Conservation (phyloP, 441 rosid species). For the Rhodomyrtus psidioides region DNA sequence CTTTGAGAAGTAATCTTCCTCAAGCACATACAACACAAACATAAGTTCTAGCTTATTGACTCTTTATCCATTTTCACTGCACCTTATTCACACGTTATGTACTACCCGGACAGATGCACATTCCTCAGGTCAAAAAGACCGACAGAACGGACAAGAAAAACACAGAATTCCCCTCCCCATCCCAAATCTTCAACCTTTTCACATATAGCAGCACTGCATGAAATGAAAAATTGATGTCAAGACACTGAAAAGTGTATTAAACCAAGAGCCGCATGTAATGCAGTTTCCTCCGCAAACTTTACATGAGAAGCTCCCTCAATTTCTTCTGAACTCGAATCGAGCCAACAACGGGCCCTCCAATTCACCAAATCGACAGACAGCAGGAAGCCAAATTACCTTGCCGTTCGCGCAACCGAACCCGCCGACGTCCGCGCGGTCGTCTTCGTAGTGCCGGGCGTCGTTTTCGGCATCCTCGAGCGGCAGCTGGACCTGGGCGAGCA, state of each 20-base stretch:
- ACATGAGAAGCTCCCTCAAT: background rate
- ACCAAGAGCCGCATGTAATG: background rate
- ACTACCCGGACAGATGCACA: background rate
- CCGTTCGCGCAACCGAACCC: constrained; percentile 85
- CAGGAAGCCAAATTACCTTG: constrained; percentile 32
- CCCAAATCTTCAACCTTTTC: background rate
- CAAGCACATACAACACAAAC: background rate
- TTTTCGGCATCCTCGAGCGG: constrained; percentile 85
- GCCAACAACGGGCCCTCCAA: background rate
- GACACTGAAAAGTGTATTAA: background rate
- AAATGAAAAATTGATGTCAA: background rate
- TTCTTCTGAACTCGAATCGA: background rate
- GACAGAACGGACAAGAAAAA: background rate
- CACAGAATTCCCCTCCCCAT: background rate
- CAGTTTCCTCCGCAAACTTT: background rate
- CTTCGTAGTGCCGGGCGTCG: constrained; percentile 86
- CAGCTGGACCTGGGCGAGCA: constrained; percentile 94
- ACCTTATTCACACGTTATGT: background rate
- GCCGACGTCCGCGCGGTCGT: constrained; percentile 77
- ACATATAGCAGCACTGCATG: background rate
- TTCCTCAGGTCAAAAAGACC: background rate
- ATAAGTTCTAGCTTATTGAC: background rate
- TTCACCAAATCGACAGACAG: background rate
- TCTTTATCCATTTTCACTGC: background rate
- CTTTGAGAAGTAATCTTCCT: background rate